These are phyloP conservation scores for Yarrowia sp. DNA, from an alignment of 805 yeast genomes.

Conservation along the genomic window DNA sequence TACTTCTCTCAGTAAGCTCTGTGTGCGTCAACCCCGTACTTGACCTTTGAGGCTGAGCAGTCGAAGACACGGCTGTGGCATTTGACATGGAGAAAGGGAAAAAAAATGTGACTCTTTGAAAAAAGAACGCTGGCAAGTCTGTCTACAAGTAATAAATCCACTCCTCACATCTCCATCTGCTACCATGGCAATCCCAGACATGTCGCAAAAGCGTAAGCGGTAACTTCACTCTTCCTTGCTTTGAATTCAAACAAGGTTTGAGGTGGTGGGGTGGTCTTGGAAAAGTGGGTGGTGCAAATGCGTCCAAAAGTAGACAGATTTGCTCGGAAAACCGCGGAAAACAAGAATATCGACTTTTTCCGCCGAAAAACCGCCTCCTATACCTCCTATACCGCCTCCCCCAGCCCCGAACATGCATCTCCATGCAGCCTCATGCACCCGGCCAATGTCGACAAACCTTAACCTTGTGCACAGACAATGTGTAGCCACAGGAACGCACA, in stretches of 20 bases:
- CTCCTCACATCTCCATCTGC: too few species aligned
- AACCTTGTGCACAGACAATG: slow-evolving; percentile 16
- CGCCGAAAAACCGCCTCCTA: background rate
- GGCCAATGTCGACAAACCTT: slow-evolving; percentile 24
- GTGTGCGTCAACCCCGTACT: slow-evolving; percentile 11
- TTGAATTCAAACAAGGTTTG: slow-evolving; percentile 24
- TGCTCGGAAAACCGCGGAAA: too few species aligned
- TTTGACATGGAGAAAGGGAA: slow-evolving; percentile 12
- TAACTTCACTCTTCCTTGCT: slow-evolving; percentile 34
- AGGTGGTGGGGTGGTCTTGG: background rate
- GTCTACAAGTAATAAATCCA: too few species aligned
- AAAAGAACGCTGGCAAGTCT: too few species aligned
- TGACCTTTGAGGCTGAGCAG: too few species aligned
- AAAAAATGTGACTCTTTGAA: too few species aligned
- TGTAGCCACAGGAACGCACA: slow-evolving; percentile 37
- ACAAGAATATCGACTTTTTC: background rate
- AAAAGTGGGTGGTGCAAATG: too few species aligned
- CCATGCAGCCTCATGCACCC: slow-evolving; percentile 7
- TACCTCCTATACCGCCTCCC: too few species aligned
- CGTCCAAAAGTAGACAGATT: too few species aligned
- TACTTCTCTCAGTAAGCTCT: background rate
- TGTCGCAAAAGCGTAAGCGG: slow-evolving; percentile 10
- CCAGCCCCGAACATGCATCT: background rate
- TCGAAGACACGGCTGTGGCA: too few species aligned
- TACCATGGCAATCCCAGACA: slow-evolving; percentile 36